Evolutionary conservation across 2,329 filamentous ascomycete species (phyloP).

Genomic region (Beauveria australis): DNA sequence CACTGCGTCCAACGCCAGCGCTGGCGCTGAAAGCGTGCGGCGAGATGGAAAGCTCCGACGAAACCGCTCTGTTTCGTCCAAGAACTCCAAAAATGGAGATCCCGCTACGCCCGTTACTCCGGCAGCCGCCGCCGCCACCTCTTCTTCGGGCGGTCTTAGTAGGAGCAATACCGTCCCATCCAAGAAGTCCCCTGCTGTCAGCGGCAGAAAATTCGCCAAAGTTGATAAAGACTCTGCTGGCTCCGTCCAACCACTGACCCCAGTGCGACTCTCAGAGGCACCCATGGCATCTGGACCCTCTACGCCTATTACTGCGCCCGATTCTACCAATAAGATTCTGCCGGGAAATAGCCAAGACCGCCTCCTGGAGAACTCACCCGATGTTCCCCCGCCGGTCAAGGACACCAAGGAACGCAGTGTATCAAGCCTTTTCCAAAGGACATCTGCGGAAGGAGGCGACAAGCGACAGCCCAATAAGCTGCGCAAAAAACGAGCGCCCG

Average conservation of each 20-base stretch:
- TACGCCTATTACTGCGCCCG: not conserved
- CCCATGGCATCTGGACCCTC: conserved; percentile 11
- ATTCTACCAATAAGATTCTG: not conserved
- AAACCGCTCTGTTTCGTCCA: conserved; percentile 90
- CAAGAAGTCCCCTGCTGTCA: conserved; percentile 70
- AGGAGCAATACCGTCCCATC: conserved; percentile 90
- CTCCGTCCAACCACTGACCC: conserved; percentile 31
- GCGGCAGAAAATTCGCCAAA: conserved; percentile 56
- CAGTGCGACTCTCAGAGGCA: conserved; percentile 18
- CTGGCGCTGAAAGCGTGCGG: conserved; percentile 76
- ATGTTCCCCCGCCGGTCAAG: conserved; percentile 31
- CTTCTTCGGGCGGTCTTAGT: conserved; percentile 43
- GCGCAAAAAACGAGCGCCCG: conserved; percentile 73
- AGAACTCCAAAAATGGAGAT: conserved; percentile 68
- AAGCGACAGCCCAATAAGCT: conserved; percentile 81
- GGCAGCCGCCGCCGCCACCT: conserved; percentile 38
- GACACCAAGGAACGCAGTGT: conserved; percentile 60
- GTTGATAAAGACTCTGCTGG: conserved; percentile 24
- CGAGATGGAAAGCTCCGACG: conserved; percentile 72
- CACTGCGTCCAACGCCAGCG: conserved; percentile 81
- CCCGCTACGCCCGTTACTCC: conserved; percentile 62
- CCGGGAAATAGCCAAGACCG: conserved; percentile 42
- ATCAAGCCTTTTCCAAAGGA: conserved; percentile 62
- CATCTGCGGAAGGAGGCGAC: conserved; percentile 51
- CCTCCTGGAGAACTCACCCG: conserved; percentile 34